Evolutionary conservation across 129 eudicot species (phyloP).

Genomic region (Chrysanthemum seticuspe): DNA sequence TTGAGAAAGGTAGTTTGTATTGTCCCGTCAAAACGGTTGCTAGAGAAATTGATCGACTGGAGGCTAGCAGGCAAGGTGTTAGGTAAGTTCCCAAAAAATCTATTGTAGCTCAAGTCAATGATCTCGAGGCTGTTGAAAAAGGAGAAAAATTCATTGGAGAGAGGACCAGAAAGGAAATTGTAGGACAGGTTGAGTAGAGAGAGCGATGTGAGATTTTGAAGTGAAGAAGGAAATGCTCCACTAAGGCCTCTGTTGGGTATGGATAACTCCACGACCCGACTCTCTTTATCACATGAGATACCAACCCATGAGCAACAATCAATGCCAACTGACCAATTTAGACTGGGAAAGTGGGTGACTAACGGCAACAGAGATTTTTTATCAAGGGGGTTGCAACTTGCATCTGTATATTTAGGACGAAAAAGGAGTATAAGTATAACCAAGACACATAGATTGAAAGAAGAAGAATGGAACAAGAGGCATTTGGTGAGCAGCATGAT

Average conservation of each 20-base stretch:
- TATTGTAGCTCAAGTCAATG: constrained; percentile 51
- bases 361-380: constrained; percentile 37
- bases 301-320: constrained; percentile 71
- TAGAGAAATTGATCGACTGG: constrained; percentile 46
- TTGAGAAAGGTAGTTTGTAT: constrained; percentile 18
- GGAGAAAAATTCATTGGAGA: constrained; percentile 26
- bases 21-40: constrained; percentile 47
- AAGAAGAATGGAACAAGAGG: too few relatives aligned
- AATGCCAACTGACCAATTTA: constrained; percentile 30
- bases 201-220: constrained; percentile 42
- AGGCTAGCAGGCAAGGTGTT: constrained; percentile 20
- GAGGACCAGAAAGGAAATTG: constrained; percentile 41
- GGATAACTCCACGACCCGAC: constrained; percentile 38
- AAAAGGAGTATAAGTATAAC: too few relatives aligned
- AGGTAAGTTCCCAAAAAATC: constrained; percentile 34
- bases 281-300: constrained; percentile 37
- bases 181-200: constrained; percentile 54
- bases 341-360: constrained; percentile 13
- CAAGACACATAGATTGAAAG: too few relatives aligned
- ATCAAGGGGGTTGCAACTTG: constrained; percentile 39
- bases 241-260: constrained; percentile 47
- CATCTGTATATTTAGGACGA: constrained; percentile 8
- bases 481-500: too few relatives aligned
- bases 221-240: constrained; percentile 37
- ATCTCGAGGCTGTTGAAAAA: neutral